phyloP scores from a whole-genome alignment of 768 basidiomycete species.

The Leccinellum albellum region DNA sequence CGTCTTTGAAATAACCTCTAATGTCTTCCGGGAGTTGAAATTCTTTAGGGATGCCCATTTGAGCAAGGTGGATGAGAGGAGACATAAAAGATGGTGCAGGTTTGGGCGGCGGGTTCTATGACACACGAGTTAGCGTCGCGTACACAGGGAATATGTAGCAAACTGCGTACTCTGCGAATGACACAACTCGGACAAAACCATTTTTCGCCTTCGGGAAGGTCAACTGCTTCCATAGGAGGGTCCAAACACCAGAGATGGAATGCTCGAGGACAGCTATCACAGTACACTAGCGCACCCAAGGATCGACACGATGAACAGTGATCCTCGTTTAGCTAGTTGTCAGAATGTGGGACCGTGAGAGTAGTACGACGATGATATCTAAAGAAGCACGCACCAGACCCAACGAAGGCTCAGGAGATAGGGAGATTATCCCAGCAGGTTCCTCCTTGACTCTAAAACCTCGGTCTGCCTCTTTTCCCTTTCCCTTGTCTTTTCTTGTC shows the following conservation, averaged over 20 bases:
- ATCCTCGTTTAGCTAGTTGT: slow-evolving; percentile 62
- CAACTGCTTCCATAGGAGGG: slow-evolving; percentile 86
- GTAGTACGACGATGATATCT: slow-evolving; percentile 2
- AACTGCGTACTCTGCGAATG: slow-evolving; percentile 55
- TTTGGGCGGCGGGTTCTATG: slow-evolving; percentile 57
- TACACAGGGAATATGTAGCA: not conserved
- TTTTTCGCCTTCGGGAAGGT: slow-evolving; percentile 74
- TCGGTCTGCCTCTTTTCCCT: slow-evolving; percentile 42
- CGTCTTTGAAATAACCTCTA: slow-evolving; percentile 79
- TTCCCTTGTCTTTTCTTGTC: slow-evolving; percentile 43
- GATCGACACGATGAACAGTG: slow-evolving; percentile 85
- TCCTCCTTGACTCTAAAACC: slow-evolving; percentile 45
- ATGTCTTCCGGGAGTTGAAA: slow-evolving; percentile 87
- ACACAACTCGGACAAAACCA: slow-evolving; percentile 80
- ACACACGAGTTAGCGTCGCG: slow-evolving; percentile 12
- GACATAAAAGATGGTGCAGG: slow-evolving; percentile 69
- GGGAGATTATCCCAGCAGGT: slow-evolving; percentile 31
- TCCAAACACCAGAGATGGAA: slow-evolving; percentile 97
- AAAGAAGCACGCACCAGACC: slow-evolving; percentile 34
- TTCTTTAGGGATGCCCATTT: slow-evolving; percentile 69
- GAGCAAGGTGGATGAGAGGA: slow-evolving; percentile 66
- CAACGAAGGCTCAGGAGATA: slow-evolving; percentile 34
- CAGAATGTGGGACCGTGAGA: slow-evolving; percentile 15
- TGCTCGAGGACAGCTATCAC: slow-evolving; percentile 93
- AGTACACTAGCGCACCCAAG: slow-evolving; percentile 84